Base-by-base conservation (phyloP, 208 protist genomes). In the Leishmania mexicana region DNA sequence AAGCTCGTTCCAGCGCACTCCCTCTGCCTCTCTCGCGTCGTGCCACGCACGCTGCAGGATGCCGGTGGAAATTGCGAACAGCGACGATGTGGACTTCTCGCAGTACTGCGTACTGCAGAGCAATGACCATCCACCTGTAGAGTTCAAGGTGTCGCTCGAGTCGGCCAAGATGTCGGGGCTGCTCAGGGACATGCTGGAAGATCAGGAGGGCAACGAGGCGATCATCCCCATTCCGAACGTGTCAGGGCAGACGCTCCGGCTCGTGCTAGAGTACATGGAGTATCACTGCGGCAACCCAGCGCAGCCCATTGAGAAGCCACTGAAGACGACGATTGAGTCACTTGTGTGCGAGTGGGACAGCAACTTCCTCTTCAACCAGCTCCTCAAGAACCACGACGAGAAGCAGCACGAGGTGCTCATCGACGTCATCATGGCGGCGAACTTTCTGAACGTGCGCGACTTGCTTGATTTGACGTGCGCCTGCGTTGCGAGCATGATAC, bases 371-470 rank as follows among this genome's bases (percentile, higher is more conserved):
- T 96, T 92, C 84, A 91, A 87, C 62, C 76, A 97, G 62, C 89
- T 98, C 13, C 85, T 97, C n/a, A 94, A 96, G 74, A 87, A 94
- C 75, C 79, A 88, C 80, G 88, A 96, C 76, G 92, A 96, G 83
- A 89, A 86, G 70, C 90, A 98, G 72, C 94, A 98, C 84, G 93
- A 96, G 81, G 89, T 93, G 40, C 89, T 99, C 15, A 97, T 99
- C 79, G 95, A 98, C 74, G 91, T 98, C 49, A 97, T 99, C 85
- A 96, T 98, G 91, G 97, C 96, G 3, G 97, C 97, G 7, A 98
- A 99, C 85, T 99, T 98, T 79, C 81, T 99, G n/a, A 98, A 98
- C 84, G 93, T 99, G 76, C 97, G 97, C 78, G 91, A 96, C 81
- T 87, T 99, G 47, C 90, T 99, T 5, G 97, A 99, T 74, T 88